phyloP scores from a whole-genome alignment of 2,329 filamentous ascomycete species.

The Rugonectria rugulosa region DNA sequence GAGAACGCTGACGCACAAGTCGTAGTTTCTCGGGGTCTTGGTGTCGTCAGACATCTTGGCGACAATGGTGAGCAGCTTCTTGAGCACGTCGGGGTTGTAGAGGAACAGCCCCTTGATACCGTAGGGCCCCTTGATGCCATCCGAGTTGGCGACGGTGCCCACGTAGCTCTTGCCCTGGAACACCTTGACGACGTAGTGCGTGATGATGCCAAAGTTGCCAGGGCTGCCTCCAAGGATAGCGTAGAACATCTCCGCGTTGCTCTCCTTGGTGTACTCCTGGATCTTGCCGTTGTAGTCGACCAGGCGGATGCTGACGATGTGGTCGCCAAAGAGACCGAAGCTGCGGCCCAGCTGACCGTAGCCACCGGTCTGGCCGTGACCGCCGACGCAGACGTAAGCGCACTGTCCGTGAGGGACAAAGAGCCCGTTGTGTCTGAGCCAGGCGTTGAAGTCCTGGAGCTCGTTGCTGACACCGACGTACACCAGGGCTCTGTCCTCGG shows the following conservation, averaged over 20 bases:
- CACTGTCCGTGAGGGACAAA: constrained; percentile 58
- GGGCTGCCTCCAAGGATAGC: constrained; percentile 65
- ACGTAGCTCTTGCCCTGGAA: constrained; percentile 47
- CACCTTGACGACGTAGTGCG: constrained; percentile 58
- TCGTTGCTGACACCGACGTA: constrained; percentile 51
- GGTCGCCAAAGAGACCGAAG: constrained; percentile 63
- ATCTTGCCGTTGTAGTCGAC: constrained; percentile 55
- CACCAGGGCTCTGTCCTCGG: constrained; percentile 45
- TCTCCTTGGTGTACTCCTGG: constrained; percentile 53
- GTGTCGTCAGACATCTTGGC: constrained; percentile 54
- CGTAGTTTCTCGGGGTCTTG: constrained; percentile 54
- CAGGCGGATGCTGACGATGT: constrained; percentile 56
- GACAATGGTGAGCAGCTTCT: constrained; percentile 48
- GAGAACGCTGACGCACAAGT: constrained; percentile 56
- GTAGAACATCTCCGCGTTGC: constrained; percentile 66
- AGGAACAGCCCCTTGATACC: constrained; percentile 50
- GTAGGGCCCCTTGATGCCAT: constrained; percentile 28
- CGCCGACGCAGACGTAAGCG: constrained; percentile 53
- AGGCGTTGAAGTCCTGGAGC: constrained; percentile 52
- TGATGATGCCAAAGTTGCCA: constrained; percentile 64
- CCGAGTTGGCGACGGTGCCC: constrained; percentile 35
- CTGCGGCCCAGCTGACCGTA: constrained; percentile 56
- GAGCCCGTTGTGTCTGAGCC: constrained; percentile 47
- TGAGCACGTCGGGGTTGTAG: constrained; percentile 49
- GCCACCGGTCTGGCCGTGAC: constrained; percentile 57